Evolutionary conservation across 2,329 filamentous ascomycete species (phyloP).

Genomic region (Dothideomycetes sp.): DNA sequence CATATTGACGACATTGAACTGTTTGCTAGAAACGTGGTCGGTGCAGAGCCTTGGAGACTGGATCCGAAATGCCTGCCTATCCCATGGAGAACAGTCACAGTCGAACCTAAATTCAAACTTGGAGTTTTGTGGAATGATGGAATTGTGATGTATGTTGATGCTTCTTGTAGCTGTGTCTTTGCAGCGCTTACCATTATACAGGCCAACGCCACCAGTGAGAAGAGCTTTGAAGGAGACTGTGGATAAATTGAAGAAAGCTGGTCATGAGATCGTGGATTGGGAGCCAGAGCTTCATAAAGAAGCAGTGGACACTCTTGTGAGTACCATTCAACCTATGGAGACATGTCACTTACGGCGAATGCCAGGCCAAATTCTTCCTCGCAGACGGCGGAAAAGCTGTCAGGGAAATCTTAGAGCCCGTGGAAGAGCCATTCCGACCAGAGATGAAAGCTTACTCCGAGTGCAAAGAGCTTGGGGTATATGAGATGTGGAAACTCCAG

Average conservation of each 20-base stretch:
- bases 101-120: slow-evolving; percentile 43
- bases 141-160: slow-evolving; percentile 34
- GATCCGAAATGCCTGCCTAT: slow-evolving; percentile 44
- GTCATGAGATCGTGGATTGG: slow-evolving; percentile 48
- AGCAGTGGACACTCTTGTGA: slow-evolving; percentile 38
- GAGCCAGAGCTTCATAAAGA: slow-evolving; percentile 41
- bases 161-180: background rate
- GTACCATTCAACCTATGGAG: slow-evolving; percentile 11
- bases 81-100: slow-evolving; percentile 38
- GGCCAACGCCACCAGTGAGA: slow-evolving; percentile 47
- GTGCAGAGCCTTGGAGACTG: slow-evolving; percentile 37
- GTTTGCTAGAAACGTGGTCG: slow-evolving; percentile 30
- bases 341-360: slow-evolving; percentile 2
- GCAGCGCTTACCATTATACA: slow-evolving; percentile 1
- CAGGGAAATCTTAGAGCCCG: slow-evolving; percentile 27
- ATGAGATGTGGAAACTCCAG: slow-evolving; percentile 39
- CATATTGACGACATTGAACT: slow-evolving; percentile 41
- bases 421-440: slow-evolving; percentile 34
- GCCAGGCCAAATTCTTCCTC: slow-evolving; percentile 32
- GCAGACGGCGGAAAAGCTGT: slow-evolving; percentile 42
- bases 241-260: slow-evolving; percentile 37
- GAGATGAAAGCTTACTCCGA: slow-evolving; percentile 37
- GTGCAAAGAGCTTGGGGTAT: slow-evolving; percentile 31
- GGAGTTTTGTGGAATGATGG: slow-evolving; percentile 50
- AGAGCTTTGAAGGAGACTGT: slow-evolving; percentile 46